Base-by-base conservation (phyloP, 1,284 basidiomycete genomes). In the Inonotus hispidus region DNA sequence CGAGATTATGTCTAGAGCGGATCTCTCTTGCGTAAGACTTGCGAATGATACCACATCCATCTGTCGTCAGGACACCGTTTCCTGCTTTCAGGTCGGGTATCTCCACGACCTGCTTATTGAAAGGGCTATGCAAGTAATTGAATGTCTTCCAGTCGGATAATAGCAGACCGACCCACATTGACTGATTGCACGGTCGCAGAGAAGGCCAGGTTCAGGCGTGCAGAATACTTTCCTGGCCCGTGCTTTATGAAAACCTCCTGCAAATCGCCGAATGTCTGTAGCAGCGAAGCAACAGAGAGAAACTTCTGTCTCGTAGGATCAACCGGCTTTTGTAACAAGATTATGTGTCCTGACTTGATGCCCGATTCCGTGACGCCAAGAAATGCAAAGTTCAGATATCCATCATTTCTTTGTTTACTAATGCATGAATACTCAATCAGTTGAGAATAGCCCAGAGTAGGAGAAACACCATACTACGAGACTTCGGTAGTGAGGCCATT, bases 151-250 rank as follows among this genome's bases (percentile, higher is more conserved):
- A 43, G 16, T 11, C 19, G 19, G 3, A 43, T 7, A 21, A 21
- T n/a, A n/a, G 41, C n/a, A 43, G 41, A 43, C n/a, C 13, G 3
- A 58, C 45, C 7, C 35, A 67, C 64, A 63, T 66, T 55, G 47
- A 66, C 11, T 2, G 64, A 57, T 8, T 58, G 46, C 11, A 56
- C 41, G 0, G 70, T 69, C 1, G 68, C 66, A 0, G 70, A 70
- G 60, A 71, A 71, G 0, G 66, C 68, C 19, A 71, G 58, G 2
- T 67, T 66, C 2, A 70, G 29, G 19, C 70, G 58, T 25, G 70
- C 70, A 2, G 65, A 59, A 45, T 68, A 71, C 60, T 70, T 71
- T 0, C 70, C 70, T 23, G 65, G 65, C 1, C 70, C 69, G 27
- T 41, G 50, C 19, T 57, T 45, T 2, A 52, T 38, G 38, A 65